phyloP scores from a whole-genome alignment of 805 yeast genomes.

The Nakazawaea holstii region DNA sequence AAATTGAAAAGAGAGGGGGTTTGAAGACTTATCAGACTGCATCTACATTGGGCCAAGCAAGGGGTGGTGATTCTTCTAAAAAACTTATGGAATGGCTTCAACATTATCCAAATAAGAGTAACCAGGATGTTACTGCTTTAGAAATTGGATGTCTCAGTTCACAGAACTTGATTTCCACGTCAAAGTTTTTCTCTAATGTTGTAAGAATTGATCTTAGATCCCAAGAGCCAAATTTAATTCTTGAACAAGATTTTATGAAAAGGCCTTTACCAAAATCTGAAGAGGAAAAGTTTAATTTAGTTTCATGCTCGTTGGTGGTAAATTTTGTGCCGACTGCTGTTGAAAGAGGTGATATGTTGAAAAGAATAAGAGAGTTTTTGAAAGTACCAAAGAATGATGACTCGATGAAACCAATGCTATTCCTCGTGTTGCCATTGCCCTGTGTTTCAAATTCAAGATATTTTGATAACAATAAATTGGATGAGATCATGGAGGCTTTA shows the following conservation, averaged over 20 bases:
- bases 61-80: slow-evolving; percentile 94
- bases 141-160: slow-evolving; percentile 84
- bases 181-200: slow-evolving; percentile 46
- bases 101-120: slow-evolving; percentile 19
- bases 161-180: slow-evolving; percentile 59
- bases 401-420: slow-evolving; percentile 35
- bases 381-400: slow-evolving; percentile 22
- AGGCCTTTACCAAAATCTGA: slow-evolving; percentile 50
- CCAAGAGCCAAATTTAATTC: slow-evolving; percentile 58
- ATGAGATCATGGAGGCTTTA: slow-evolving; percentile 44
- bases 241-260: slow-evolving; percentile 81
- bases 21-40: slow-evolving; percentile 77
- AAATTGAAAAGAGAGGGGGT: slow-evolving; percentile 67
- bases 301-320: slow-evolving; percentile 82
- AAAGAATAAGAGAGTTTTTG: slow-evolving; percentile 52
- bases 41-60: slow-evolving; percentile 75
- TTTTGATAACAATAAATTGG: slow-evolving; percentile 39
- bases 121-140: slow-evolving; percentile 36
- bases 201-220: slow-evolving; percentile 75
- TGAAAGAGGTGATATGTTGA: slow-evolving; percentile 75
- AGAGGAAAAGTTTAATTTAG: slow-evolving; percentile 48
- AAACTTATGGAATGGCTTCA: slow-evolving; percentile 69
- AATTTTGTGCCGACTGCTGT: slow-evolving; percentile 78
- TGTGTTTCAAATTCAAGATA: slow-evolving; percentile 83
- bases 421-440: slow-evolving; percentile 84